These are phyloP conservation scores for Podaxis sp. DNA, from an alignment of 768 basidiomycete species.

Conservation along the genomic window DNA sequence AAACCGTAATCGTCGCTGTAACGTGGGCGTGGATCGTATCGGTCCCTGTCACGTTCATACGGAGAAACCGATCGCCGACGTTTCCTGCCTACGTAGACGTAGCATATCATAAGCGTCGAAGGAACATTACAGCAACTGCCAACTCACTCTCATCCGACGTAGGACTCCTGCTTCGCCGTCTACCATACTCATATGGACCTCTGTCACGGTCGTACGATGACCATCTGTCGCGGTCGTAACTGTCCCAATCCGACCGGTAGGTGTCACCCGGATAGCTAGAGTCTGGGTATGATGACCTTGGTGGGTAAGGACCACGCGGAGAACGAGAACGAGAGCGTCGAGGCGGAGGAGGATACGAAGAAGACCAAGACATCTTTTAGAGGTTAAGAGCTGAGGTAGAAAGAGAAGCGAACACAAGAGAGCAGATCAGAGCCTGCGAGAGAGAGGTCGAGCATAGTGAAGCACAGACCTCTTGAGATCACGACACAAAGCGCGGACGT, in stretches of 20 bases:
- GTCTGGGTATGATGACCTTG: slow-evolving; percentile 59
- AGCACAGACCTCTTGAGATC: slow-evolving; percentile 90
- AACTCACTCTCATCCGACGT: slow-evolving; percentile 63
- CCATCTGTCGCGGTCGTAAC: slow-evolving; percentile 75
- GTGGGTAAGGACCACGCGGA: slow-evolving; percentile 58
- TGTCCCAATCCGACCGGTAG: slow-evolving; percentile 68
- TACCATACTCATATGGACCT: slow-evolving; percentile 61
- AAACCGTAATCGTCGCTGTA: slow-evolving; percentile 83
- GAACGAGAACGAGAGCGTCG: slow-evolving; percentile 86
- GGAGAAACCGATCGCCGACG: slow-evolving; percentile 80
- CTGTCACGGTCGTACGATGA: slow-evolving; percentile 70
- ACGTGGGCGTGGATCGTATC: slow-evolving; percentile 81
- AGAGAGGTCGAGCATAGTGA: slow-evolving; percentile 85
- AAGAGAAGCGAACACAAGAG: slow-evolving; percentile 55
- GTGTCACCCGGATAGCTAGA: slow-evolving; percentile 51
- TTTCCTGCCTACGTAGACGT: slow-evolving; percentile 57
- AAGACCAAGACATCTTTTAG: slow-evolving; percentile 73
- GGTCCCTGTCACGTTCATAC: slow-evolving; percentile 80
- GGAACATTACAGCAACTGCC: neutral
- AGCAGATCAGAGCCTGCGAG: slow-evolving; percentile 73
- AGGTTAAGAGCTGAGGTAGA: slow-evolving; percentile 54
- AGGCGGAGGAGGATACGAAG: slow-evolving; percentile 69
- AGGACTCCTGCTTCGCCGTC: slow-evolving; percentile 80
- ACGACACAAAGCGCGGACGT: slow-evolving; percentile 50
- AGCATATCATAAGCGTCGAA: slow-evolving; percentile 15